Conservation (phyloP, 495 filamentous ascomycete species). For the Penicillium crystallinum region DNA sequence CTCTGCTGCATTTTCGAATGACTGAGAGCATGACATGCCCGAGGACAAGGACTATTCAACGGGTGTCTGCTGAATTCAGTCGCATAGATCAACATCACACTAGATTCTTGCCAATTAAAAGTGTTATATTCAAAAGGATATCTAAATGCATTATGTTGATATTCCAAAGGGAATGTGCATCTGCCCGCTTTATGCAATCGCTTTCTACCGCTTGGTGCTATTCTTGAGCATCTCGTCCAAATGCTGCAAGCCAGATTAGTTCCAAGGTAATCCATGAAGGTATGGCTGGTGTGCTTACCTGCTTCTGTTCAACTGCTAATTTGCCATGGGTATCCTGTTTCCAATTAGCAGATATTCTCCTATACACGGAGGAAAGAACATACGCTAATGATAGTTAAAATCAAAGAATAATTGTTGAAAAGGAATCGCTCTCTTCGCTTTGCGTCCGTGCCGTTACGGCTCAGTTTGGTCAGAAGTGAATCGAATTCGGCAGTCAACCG, state of each 20-base stretch:
- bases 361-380: slow-evolving; percentile 8
- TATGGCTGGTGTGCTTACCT: slow-evolving; percentile 26
- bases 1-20: too few relatives aligned
- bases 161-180: slow-evolving; percentile 6
- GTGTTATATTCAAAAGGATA: neutral
- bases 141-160: neutral
- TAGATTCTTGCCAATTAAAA: neutral
- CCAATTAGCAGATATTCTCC: slow-evolving; percentile 18
- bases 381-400: slow-evolving; percentile 82
- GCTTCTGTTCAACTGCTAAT: slow-evolving; percentile 67
- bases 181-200: slow-evolving; percentile 11
- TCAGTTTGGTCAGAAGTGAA: slow-evolving; percentile 63
- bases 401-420: slow-evolving; percentile 88
- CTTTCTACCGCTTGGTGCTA: slow-evolving; percentile 30
- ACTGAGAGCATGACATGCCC: too few relatives aligned
- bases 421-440: slow-evolving; percentile 83
- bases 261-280: neutral
- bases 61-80: too few relatives aligned
- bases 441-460: slow-evolving; percentile 62
- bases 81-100: too few relatives aligned
- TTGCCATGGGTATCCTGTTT: slow-evolving; percentile 67
- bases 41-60: too few relatives aligned
- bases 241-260: slow-evolving; percentile 24
- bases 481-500: slow-evolving; percentile 75
- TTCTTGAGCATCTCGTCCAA: slow-evolving; percentile 44